Percentiles rank a stretch among this genome's conserved stretches.
Evolutionary conservation across 2,329 filamentous ascomycete genomes (phyloP).

Genomic region (Calcarisporium arbuscula): DNA sequence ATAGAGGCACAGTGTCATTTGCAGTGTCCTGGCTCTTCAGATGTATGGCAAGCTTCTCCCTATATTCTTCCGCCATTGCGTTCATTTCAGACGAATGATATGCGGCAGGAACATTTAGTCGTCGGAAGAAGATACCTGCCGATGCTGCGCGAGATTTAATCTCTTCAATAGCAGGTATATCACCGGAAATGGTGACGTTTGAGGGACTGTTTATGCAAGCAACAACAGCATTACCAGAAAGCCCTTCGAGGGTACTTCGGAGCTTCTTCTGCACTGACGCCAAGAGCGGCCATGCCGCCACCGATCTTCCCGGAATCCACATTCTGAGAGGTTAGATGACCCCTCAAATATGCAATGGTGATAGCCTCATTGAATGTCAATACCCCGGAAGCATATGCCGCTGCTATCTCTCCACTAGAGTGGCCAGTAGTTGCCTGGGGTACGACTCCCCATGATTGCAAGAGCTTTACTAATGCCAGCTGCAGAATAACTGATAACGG

Average conservation of each 20-base stretch:
- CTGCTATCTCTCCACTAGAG: conserved; percentile 19
- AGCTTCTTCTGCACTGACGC: background rate
- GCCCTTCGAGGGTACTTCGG: conserved; percentile 4
- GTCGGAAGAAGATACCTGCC: background rate
- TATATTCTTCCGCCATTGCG: background rate
- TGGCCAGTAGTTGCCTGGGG: conserved; percentile 15
- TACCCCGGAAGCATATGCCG: conserved; percentile 15
- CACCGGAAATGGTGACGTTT: conserved; percentile 28
- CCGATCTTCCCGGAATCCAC: conserved; percentile 1
- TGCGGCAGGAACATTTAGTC: background rate
- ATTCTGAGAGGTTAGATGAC: conserved; percentile 4
- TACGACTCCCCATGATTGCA: too few relatives aligned
- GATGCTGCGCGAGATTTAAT: conserved; percentile 9
- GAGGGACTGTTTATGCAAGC: conserved; percentile 25
- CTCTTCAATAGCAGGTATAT: conserved; percentile 16
- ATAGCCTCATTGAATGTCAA: conserved; percentile 12
- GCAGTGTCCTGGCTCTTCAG: background rate
- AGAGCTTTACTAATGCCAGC: too few relatives aligned
- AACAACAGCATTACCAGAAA: conserved; percentile 13
- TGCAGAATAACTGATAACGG: too few relatives aligned
- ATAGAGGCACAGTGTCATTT: background rate
- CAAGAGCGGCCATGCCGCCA: background rate
- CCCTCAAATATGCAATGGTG: conserved; percentile 14
- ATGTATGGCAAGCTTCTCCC: background rate
- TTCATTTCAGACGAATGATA: conserved; percentile 1